Evolutionary conservation across 208 protist genomes (phyloP), one percentile per base, ranked within the genome.

Genomic region (Acanthamoeba sp.): DNA sequence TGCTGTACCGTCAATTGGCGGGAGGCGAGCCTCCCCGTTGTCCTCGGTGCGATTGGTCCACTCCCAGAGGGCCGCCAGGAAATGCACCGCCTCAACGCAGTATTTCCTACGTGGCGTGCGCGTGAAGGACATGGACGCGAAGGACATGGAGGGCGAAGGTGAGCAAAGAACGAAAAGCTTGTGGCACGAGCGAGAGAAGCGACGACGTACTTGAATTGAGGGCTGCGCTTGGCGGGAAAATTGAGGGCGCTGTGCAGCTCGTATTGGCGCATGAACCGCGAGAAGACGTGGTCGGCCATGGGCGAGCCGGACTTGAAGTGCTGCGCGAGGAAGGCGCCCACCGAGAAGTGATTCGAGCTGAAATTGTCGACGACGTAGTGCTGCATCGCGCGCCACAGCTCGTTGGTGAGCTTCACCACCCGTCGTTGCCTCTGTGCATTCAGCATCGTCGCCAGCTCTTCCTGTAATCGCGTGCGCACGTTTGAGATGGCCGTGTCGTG

Each of bases 281-380:
- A 20, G 32, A 78, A 78, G 29, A 78, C 66, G 36, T 78, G 66
- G 36, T 78, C 66, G 34, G 66, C 66, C 66, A 78, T 78, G 66
- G 66, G 66, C 66, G 66, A 78, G 66, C 66, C 66, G 29, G 66
- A 78, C 66, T 78, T 78, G 66, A 78, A 78, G 66, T 78, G 66
- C 66, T 78, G 66, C 29, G 66, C 66, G 36, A 78, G 66, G 66
- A 78, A 78, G 66, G 66, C 66, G 29, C 66, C 66, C 66, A 78
- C 66, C 16, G 66, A 78, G 36, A 78, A 78, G 66, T 78, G 66
- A 20, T 78, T 78, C 18, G 66, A 78, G 22, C 66, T 36, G n/a
- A 78, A 78, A 29, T 78, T 78, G 36, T 78, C 66, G 34, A 78
- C 66, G 10, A 78, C 66, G 66, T 78, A 78, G 66, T 42, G 34